Conservation (phyloP, 2,329 filamentous ascomycete species). For the Neoascochyta sp. region DNA sequence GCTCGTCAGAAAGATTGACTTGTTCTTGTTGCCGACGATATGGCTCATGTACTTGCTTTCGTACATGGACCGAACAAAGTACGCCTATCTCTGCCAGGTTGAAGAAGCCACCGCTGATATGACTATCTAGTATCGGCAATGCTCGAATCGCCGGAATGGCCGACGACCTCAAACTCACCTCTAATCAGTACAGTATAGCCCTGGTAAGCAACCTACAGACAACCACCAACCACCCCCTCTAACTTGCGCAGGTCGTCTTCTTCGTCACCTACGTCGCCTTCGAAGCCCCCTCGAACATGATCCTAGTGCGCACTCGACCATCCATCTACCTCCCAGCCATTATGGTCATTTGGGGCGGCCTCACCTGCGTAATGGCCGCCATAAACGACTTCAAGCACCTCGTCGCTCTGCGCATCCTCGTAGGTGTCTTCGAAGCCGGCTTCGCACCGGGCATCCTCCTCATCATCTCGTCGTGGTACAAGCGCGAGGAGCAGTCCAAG, state of each 20-base stretch:
- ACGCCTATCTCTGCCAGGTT: constrained; percentile 2
- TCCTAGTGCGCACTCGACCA: constrained; percentile 49
- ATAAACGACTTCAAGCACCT: constrained; percentile 49
- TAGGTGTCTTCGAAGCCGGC: constrained; percentile 54
- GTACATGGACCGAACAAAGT: constrained; percentile 46
- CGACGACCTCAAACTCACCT: constrained; percentile 45
- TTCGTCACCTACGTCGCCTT: constrained; percentile 52
- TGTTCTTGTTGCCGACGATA: constrained; percentile 46
- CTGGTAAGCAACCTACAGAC: too few species aligned
- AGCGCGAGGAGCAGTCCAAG: constrained; percentile 55
- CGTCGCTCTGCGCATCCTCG: constrained; percentile 52
- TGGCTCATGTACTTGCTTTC: constrained; percentile 51
- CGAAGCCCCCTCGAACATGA: constrained; percentile 54
- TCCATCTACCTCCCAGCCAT: constrained; percentile 50
- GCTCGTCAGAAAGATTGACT: constrained; percentile 49
- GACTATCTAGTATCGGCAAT: constrained; percentile 45
- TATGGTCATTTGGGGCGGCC: constrained; percentile 53
- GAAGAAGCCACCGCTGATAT: constrained; percentile 6
- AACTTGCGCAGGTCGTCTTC: too few species aligned
- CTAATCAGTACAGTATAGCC: constrained; percentile 49
- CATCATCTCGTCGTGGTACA: constrained; percentile 58
- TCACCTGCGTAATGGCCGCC: constrained; percentile 51
- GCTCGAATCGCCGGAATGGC: constrained; percentile 53
- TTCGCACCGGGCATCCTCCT: constrained; percentile 55
- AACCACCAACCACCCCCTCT: too few species aligned